Evolutionary conservation across 2,329 filamentous ascomycete species (phyloP).

Genomic region (Trichophyton simii): DNA sequence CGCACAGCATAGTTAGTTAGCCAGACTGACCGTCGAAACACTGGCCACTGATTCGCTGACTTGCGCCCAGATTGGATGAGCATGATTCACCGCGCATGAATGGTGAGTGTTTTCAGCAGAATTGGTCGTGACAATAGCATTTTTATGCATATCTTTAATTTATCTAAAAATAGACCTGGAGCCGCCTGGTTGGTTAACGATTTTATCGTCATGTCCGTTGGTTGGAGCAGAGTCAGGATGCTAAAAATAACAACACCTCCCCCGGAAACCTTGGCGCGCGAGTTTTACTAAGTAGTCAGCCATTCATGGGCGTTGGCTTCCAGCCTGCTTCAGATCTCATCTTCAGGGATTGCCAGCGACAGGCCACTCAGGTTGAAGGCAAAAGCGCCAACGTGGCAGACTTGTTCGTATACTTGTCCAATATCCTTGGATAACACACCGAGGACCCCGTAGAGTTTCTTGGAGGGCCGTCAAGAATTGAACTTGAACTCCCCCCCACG

Average conservation of each 20-base stretch:
- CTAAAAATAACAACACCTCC: constrained; percentile 1
- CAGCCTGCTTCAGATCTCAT: not conserved
- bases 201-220: too few species aligned
- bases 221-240: not conserved
- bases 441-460: not conserved
- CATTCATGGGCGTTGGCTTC: not conserved
- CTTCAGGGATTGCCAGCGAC: not conserved
- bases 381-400: not conserved
- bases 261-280: not conserved
- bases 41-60: too few species aligned
- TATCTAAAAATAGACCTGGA: constrained; percentile 1
- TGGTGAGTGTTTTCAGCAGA: not conserved
- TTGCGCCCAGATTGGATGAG: not conserved
- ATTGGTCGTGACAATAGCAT: not conserved
- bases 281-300: not conserved
- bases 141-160: not conserved
- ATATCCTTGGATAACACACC: not conserved
- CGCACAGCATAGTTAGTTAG: not conserved
- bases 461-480: not conserved
- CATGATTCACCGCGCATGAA: not conserved
- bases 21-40: not conserved
- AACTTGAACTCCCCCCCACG: not conserved
- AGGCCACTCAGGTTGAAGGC: not conserved
- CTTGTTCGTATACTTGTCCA: not conserved
- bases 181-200: not conserved